These are phyloP conservation scores for Aureobasidium sp. DNA, from an alignment of 2,329 filamentous ascomycete genomes.

Conservation along the genomic window DNA sequence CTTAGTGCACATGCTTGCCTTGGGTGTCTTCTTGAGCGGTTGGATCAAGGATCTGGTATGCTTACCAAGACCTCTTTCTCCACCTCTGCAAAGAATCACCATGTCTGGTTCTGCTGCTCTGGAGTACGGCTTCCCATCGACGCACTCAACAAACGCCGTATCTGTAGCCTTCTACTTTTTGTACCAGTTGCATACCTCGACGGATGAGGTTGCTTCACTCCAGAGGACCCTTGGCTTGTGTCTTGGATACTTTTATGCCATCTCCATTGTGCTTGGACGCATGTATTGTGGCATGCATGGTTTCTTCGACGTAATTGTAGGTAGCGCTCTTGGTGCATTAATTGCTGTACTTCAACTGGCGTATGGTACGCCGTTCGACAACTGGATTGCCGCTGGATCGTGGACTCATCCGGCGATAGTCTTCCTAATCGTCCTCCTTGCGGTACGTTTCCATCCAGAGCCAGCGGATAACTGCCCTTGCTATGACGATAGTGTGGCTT, in stretches of 20 bases:
- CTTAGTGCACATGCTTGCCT: slow-evolving; percentile 54
- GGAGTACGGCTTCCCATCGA: slow-evolving; percentile 96
- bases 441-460: slow-evolving; percentile 88
- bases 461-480: slow-evolving; percentile 95
- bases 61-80: slow-evolving; percentile 82
- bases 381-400: slow-evolving; percentile 59
- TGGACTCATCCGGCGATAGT: slow-evolving; percentile 60
- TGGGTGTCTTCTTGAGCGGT: slow-evolving; percentile 65
- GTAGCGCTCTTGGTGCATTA: slow-evolving; percentile 66
- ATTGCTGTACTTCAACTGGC: slow-evolving; percentile 51
- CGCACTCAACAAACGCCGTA: slow-evolving; percentile 93
- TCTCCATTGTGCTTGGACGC: slow-evolving; percentile 83
- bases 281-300: slow-evolving; percentile 99
- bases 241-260: slow-evolving; percentile 74
- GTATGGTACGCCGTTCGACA: slow-evolving; percentile 56
- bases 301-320: slow-evolving; percentile 82
- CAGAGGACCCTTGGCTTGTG: slow-evolving; percentile 45
- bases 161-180: slow-evolving; percentile 85
- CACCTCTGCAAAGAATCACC: slow-evolving; percentile 86
- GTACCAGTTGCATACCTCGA: slow-evolving; percentile 59
- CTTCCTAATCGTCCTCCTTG: slow-evolving; percentile 59
- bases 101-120: slow-evolving; percentile 94
- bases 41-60: slow-evolving; percentile 93
- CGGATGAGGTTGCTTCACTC: slow-evolving; percentile 52
- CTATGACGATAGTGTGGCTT: slow-evolving; percentile 92